These are phyloP conservation scores for Claviceps sp. DNA, from an alignment of 2,329 filamentous ascomycete species.

Conservation along the genomic window DNA sequence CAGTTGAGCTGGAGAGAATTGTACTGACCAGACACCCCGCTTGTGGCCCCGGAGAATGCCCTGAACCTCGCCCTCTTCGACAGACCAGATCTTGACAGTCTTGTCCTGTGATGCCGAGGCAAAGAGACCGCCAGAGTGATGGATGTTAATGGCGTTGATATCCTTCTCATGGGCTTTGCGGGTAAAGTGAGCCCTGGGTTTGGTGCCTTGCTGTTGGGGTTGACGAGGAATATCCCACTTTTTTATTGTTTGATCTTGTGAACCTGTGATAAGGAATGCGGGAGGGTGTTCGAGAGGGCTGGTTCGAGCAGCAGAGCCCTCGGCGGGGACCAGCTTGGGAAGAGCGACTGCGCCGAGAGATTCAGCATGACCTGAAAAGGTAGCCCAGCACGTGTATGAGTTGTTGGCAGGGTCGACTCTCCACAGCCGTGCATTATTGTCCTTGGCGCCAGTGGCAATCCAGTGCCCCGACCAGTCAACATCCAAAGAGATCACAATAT, in stretches of 20 bases:
- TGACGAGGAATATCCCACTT: constrained; percentile 69
- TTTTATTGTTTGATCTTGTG: constrained; percentile 91
- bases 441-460: constrained; percentile 92
- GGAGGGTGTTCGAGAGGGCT: constrained; percentile 72
- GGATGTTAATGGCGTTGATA: constrained; percentile 86
- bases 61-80: constrained; percentile 76
- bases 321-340: constrained; percentile 53
- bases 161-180: constrained; percentile 97
- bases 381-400: constrained; percentile 66
- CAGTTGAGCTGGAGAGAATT: constrained; percentile 70
- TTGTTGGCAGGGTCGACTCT: constrained; percentile 62
- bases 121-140: constrained; percentile 63
- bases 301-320: constrained; percentile 54
- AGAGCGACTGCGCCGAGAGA: constrained; percentile 83
- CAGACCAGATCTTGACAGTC: constrained; percentile 93
- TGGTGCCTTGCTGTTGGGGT: constrained; percentile 26
- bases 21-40: constrained; percentile 89
- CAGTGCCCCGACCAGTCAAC: constrained; percentile 95
- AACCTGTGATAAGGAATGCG: constrained; percentile 76
- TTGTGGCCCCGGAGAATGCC: constrained; percentile 88
- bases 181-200: constrained; percentile 62
- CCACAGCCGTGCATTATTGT: constrained; percentile 90
- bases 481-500: constrained; percentile 91
- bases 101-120: constrained; percentile 94
- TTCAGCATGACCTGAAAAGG: constrained; percentile 85